Base-by-base conservation (phyloP, 345 rosid genomes). In the Boechera divaricarpa region DNA sequence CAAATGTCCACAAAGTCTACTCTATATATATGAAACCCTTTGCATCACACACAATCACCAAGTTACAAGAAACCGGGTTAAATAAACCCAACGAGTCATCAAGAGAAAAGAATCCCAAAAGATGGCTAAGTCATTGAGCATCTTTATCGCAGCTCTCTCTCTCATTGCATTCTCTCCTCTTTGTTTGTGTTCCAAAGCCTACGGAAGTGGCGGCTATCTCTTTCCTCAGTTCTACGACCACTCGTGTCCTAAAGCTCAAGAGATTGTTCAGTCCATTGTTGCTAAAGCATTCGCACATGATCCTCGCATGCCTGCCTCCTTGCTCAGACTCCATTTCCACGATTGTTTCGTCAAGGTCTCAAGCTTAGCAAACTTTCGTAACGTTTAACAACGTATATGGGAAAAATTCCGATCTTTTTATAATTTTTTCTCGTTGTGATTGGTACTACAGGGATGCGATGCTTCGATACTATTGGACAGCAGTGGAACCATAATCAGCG, bases 261-360 rank as follows among this genome's bases (percentile, higher is more conserved):
- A 84, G 69, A 90, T 86, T 49, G 94, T 90, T 12, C 76, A 77
- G 73, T 82, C 82, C 5, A 73, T 80, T 53, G 90, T 92, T 10
- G 83, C 85, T 39, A 82, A 83, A 71, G 94, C 93, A 9, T 79
- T 85, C 29, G 71, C 79, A 0, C 81, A 75, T 24, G 93, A 92
- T 18, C 61, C 85, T 38, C 89, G 97, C 33, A 90, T 87, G 93
- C 91, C 84, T 69, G 97, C 98, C 79, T 90, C 94, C 24, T 62
- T 90, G 53, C 77, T 92, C 53, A 85, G 97, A 77, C 87, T 90
- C 69, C 90, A 84, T 70, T 92, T 92, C 83, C 97, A 89, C 35
- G 98, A 90, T 72, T 90, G 98, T 56, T 92, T 92, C 73, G 97
- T 89, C 77, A 83, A 86, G 85, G 96, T 92, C 1, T 56, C 2